Evolutionary conservation across 2,329 filamentous ascomycete species (phyloP).

Genomic region (Cordyceps cicadae): DNA sequence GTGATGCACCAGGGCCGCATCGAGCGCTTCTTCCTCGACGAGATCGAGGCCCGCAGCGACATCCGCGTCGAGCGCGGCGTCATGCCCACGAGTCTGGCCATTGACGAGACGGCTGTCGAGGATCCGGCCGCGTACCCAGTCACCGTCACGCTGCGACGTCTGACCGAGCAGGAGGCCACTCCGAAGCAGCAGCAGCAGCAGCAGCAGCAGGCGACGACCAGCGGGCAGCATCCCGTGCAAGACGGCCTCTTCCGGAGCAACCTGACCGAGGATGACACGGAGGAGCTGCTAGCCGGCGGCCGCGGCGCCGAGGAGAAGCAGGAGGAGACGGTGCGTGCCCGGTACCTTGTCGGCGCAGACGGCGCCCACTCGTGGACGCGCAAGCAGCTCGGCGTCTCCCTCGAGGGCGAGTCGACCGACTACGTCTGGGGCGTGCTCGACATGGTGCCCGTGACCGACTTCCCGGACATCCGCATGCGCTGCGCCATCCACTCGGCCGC

Average conservation of each 20-base stretch:
- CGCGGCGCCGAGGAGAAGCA: conserved; percentile 19
- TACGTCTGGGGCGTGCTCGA: conserved; percentile 45
- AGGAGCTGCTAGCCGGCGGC: conserved; percentile 35
- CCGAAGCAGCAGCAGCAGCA: conserved; percentile 30
- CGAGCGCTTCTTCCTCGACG: conserved; percentile 58
- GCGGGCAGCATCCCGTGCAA: conserved; percentile 28
- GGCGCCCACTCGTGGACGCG: conserved; percentile 61
- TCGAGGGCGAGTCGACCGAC: conserved; percentile 48
- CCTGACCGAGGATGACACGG: conserved; percentile 47
- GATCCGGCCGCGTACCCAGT: conserved; percentile 51
- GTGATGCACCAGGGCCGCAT: conserved; percentile 65
- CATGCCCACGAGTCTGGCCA: conserved; percentile 45
- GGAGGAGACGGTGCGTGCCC: conserved; percentile 26
- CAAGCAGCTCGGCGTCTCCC: conserved; percentile 45
- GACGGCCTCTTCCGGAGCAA: conserved; percentile 55
- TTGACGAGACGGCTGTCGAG: conserved; percentile 43
- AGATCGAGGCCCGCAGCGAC: conserved; percentile 30
- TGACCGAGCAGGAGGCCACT: conserved; percentile 50
- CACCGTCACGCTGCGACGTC: conserved; percentile 47
- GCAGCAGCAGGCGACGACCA: conserved; percentile 16
- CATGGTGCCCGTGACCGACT: conserved; percentile 38
- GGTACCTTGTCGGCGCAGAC: conserved; percentile 61
- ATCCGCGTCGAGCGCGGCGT: conserved; percentile 53
- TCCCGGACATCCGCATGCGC: conserved; percentile 50
- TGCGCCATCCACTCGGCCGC: conserved; percentile 50